A percentile compares a stretch with the other conserved stretches of the same genome.
phyloP scores from a whole-genome alignment of 2,329 filamentous ascomycete genomes.

The Proliferodiscus dingleyae region DNA sequence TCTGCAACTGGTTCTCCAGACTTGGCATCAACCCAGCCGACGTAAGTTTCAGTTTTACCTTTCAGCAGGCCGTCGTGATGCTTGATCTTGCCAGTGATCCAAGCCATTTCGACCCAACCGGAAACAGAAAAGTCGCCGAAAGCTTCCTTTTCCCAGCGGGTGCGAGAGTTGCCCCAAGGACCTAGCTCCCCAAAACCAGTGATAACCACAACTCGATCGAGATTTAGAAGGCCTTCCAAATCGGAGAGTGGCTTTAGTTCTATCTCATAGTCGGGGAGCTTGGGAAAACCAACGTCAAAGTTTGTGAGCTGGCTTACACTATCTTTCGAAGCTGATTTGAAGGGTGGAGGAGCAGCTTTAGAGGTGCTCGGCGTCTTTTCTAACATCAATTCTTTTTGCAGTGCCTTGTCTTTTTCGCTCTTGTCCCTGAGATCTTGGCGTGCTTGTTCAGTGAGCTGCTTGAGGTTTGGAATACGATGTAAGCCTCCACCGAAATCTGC shows the following conservation, averaged over 20 bases:
- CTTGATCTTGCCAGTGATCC: conserved; percentile 99
- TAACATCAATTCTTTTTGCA: too few relatives aligned
- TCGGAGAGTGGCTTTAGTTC: conserved; percentile 86
- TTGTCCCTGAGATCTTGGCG: conserved; percentile 94
- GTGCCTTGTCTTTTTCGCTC: conserved; percentile 82
- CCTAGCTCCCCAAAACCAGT: conserved; percentile 95
- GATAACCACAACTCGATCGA: conserved; percentile 96
- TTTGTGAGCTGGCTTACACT: conserved; percentile 91
- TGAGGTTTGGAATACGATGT: conserved; percentile 94
- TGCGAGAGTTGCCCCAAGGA: conserved; percentile 97
- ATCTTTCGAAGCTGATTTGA: too few relatives aligned
- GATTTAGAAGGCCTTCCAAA: conserved; percentile 96
- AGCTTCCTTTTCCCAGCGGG: conserved; percentile 99
- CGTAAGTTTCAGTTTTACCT: conserved; percentile 92
- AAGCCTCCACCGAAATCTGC: conserved; percentile 96
- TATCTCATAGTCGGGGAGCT: conserved; percentile 82
- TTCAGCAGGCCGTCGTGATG: conserved; percentile 96
- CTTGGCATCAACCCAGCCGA: conserved; percentile 95
- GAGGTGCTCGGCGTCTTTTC: too few relatives aligned
- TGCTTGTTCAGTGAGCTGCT: conserved; percentile 87
- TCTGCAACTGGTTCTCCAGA: conserved; percentile 93
- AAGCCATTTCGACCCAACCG: conserved; percentile 98
- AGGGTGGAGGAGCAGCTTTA: too few relatives aligned
- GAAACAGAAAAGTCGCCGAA: conserved; percentile 95
- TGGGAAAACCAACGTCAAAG: conserved; percentile 95